Base-by-base conservation (phyloP, 116 monocot genomes). In the Iris pallida region DNA sequence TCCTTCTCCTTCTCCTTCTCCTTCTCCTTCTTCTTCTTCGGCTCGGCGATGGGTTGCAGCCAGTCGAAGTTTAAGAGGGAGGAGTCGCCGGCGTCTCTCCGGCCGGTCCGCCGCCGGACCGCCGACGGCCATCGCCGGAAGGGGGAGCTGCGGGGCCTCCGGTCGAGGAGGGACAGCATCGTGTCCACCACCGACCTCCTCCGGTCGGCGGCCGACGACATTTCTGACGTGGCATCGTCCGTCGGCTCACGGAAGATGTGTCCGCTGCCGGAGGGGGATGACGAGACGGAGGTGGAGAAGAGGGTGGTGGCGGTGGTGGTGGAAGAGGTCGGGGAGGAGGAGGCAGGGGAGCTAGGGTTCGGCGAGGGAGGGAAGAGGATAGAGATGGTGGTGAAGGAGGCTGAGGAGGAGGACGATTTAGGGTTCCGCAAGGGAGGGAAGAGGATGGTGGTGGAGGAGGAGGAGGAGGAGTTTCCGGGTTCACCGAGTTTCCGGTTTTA, bases 401-500 rank as follows among this genome's bases (percentile, higher is more conserved):
- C 16, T 12, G 68, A 77, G 9, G 46, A 53, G 30, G 61, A 77
- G 8, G 45, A 51, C 41, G 6, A 66, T n/a, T n/a, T n/a, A n/a
- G n/a, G n/a, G n/a, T n/a, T n/a, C n/a, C n/a, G n/a, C n/a, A n/a
- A n/a, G n/a, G 16, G 5, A n/a, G 48, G 20, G 20, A 43, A 17
- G 47, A 9, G 10, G 63, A 19, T 40, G 61, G 40, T 41, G 44
- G 7, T 15, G 64, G 16, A 16, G 4, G 62, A 45, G 1, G 55
- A 46, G 18, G 64, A 51, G 3, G 57, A 57, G 18, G 64, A 63
- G 42, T 57, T 64, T 5, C 68, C 63, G 17, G 73, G 79, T 4
- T 79, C 79, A 18, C 79, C 79, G 57, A 79, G 79, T 41, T 73
- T 79, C 61, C 42, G 79, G 51, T 57, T 63, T 16, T 74, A 74